Conservation (phyloP, 108 stramenopile genomes). For the Fistulifera pelliculosa region DNA sequence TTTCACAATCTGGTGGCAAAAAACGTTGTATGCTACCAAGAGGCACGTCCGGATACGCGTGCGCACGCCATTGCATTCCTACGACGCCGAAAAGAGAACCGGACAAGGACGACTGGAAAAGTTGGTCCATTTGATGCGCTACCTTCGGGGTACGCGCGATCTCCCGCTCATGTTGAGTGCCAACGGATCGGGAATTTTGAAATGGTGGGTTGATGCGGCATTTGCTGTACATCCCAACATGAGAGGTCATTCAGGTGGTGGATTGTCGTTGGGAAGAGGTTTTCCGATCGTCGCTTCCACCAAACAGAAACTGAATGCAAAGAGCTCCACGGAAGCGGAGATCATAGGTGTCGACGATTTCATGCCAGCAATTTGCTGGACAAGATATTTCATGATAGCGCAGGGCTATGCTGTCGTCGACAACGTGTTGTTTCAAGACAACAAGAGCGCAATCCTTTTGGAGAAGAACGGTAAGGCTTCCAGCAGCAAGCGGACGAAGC, state of each 20-base stretch:
- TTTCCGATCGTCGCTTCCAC: constrained; percentile 4
- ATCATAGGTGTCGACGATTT: too few relatives aligned
- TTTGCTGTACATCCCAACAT: constrained; percentile 25
- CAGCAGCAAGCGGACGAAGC: too few relatives aligned
- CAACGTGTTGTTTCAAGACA: too few relatives aligned
- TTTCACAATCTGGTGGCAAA: constrained; percentile 26
- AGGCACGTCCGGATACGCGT: constrained; percentile 21
- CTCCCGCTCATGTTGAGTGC: constrained; percentile 6
- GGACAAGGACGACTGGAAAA: constrained; percentile 26
- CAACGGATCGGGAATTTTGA: not conserved
- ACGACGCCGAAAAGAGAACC: constrained; percentile 18
- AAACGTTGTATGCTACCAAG: constrained; percentile 22
- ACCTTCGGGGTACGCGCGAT: too few relatives aligned
- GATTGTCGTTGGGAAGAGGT: constrained; percentile 16
- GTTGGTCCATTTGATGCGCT: constrained; percentile 2
- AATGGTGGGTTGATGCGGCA: constrained; percentile 41
- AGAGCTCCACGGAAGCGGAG: too few relatives aligned
- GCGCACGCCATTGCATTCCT: constrained; percentile 19
- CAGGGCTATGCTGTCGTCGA: too few relatives aligned
- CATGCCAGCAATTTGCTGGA: too few relatives aligned
- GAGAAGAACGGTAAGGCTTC: too few relatives aligned
- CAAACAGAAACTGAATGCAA: too few relatives aligned
- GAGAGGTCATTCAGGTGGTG: constrained; percentile 26
- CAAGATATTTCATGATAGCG: too few relatives aligned
- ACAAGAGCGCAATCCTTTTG: too few relatives aligned